Base-by-base conservation (phyloP, 83 land plant species). In the Isoetes engelmannii region DNA sequence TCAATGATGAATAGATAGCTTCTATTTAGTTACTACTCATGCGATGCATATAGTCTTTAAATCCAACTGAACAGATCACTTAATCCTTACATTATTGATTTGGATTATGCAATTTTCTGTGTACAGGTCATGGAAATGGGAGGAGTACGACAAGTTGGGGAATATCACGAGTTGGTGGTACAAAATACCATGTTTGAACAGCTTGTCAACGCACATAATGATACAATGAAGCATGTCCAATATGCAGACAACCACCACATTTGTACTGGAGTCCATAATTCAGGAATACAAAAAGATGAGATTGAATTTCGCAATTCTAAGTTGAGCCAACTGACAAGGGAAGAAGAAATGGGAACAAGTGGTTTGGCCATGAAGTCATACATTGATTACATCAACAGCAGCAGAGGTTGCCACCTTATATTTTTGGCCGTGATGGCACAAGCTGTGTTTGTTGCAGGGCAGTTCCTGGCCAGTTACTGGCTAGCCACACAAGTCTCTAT, bases 261-360 rank as follows among this genome's bases (percentile, higher is more conserved):
- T 42, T 75, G 46, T 42, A 45, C 13, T n/a, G 42, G 58, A 70
- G 51, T 61, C 7, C 56, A 72, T 43, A 48, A 21, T 47, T 45
- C n/a, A 5, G 45, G 5, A 64, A 49, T 28, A 18, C 46, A 63
- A 7, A 44, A 20, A 3, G 7, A 41, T 7, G 12, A 17, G 5
- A 15, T 15, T 5, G 37, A 28, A 28, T 0, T 28, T 28, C 37
- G 37, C 2, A 28, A 28, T 5, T 69, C 64, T 67, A 19, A 73
- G 69, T 67, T 74, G 82, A 54, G 64, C 63, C 90, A 87, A 50
- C 60, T 89, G 54, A 83, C 81, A 37, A 76, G 78, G 54, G 86
- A 89, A 6, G 94, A 89, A 72, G 84, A 84, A 65, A 86, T 12
- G 75, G 90, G 81, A 69, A 75, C 53, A 47, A 85, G 88, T 41